Evolutionary conservation across 208 protist genomes (phyloP).

Genomic region (Trypanosoma melophagium): DNA sequence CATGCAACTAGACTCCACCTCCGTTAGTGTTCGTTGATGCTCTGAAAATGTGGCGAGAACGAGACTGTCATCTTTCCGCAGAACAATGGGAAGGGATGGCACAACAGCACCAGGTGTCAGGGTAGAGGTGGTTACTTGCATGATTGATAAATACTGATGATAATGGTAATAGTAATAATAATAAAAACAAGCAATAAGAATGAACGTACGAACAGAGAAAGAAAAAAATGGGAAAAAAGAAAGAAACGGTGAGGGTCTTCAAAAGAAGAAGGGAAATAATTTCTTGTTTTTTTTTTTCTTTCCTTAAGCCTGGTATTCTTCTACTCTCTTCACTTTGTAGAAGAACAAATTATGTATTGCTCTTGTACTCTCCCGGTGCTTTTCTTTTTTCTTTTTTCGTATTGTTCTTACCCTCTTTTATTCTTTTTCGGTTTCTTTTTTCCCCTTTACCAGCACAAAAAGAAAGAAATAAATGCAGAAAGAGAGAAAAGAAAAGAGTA

Average conservation of each 20-base stretch:
- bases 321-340: background rate
- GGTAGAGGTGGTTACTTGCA: background rate
- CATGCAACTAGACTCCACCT: conserved; percentile 42
- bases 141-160: too few species aligned
- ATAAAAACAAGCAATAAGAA: too few species aligned
- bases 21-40: conserved; percentile 42
- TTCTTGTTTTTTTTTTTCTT: background rate
- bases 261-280: background rate
- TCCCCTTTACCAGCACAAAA: background rate
- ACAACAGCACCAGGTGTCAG: background rate
- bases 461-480: background rate
- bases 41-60: conserved; percentile 72
- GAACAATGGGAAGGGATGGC: conserved; percentile 55
- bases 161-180: too few species aligned
- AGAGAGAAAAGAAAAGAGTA: background rate
- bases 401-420: background rate
- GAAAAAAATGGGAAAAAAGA: background rate
- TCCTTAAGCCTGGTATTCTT: background rate
- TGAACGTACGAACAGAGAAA: background rate
- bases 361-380: background rate
- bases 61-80: conserved; percentile 74
- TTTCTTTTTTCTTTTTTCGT: background rate
- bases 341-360: background rate
- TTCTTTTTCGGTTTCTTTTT: background rate
- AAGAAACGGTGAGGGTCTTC: background rate